Conservation (phyloP, 2,329 filamentous ascomycete species). For the Xylariaceae sp. region DNA sequence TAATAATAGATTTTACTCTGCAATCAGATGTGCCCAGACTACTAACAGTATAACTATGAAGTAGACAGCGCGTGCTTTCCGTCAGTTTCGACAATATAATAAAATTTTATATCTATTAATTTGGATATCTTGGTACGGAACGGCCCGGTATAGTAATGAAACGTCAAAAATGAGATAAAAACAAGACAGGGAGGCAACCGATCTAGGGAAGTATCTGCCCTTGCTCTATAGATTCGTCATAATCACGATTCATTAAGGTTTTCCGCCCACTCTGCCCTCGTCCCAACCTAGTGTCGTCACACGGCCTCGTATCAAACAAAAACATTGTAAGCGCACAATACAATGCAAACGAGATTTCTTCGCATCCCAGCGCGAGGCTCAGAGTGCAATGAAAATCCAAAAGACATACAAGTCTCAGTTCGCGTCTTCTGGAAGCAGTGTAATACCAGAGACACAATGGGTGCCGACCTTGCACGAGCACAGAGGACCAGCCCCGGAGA, state of each 20-base stretch:
- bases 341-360: conserved; percentile 58
- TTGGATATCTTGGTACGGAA: neutral
- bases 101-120: too few relatives aligned
- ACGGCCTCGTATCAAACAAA: too few relatives aligned
- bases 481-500: too few relatives aligned
- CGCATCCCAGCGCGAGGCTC: conserved; percentile 58
- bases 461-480: conserved; percentile 60
- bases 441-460: conserved; percentile 76
- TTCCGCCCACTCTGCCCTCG: too few relatives aligned
- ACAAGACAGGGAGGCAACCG: too few relatives aligned
- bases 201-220: neutral
- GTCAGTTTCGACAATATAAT: neutral
- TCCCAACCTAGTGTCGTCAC: too few relatives aligned
- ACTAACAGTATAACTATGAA: neutral
- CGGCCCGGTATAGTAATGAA: neutral
- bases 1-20: too few relatives aligned
- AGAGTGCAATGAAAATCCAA: conserved; percentile 63
- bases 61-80: neutral
- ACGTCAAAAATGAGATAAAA: too few relatives aligned
- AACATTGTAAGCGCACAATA: neutral
- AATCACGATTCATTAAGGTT: neutral
- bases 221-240: neutral
- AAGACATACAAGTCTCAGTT: conserved; percentile 46
- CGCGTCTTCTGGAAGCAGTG: conserved; percentile 76
- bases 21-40: neutral